phyloP scores from a whole-genome alignment of 768 basidiomycete genomes.

The Leccinum rimulosum region DNA sequence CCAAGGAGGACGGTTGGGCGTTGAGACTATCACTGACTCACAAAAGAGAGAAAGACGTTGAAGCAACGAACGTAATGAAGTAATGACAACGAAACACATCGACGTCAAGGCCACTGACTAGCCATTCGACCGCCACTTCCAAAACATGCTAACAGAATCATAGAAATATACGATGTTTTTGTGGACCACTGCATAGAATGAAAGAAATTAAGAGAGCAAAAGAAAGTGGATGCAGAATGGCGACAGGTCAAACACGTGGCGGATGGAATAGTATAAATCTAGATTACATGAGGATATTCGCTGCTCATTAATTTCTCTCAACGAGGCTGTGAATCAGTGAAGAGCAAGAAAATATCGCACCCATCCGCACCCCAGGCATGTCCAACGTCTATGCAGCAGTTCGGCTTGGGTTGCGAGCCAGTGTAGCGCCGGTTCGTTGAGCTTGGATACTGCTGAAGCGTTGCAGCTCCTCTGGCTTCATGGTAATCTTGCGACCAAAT shows the following conservation, averaged over 20 bases:
- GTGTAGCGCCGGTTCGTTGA: conserved; percentile 67
- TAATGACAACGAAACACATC: conserved; percentile 5
- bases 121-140: background rate
- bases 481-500: conserved; percentile 74
- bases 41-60: background rate
- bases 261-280: conserved; percentile 26
- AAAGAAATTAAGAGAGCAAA: conserved; percentile 12
- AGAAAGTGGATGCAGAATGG: conserved; percentile 18
- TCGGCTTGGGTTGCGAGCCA: conserved; percentile 74
- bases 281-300: conserved; percentile 34
- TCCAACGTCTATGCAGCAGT: conserved; percentile 43
- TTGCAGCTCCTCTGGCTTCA: conserved; percentile 83
- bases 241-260: conserved; percentile 16
- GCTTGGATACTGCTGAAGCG: conserved; percentile 88
- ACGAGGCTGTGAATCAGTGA: conserved; percentile 11
- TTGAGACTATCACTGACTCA: background rate
- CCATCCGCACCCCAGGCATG: conserved; percentile 13
- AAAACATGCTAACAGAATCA: conserved; percentile 10
- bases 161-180: conserved; percentile 18
- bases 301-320: conserved; percentile 24
- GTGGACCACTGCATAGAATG: conserved; percentile 15
- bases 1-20: background rate
- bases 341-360: conserved; percentile 24
- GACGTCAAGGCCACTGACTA: conserved; percentile 1
- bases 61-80: conserved; percentile 8